phyloP scores from a whole-genome alignment of 2,329 filamentous ascomycete genomes.

The Alternaria arborescens region DNA sequence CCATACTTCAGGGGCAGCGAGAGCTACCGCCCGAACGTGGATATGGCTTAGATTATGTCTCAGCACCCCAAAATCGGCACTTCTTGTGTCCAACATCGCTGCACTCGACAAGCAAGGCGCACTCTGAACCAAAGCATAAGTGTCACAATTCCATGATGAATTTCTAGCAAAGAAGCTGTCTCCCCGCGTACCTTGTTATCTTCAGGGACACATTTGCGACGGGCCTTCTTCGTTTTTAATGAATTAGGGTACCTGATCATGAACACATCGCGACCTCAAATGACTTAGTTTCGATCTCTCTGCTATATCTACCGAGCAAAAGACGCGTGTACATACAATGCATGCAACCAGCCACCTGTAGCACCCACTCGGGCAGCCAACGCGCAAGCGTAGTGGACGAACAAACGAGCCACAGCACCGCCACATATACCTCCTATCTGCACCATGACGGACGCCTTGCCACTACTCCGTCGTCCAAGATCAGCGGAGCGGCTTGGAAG shows the following conservation, averaged over 20 bases:
- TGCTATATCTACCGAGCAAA: neutral
- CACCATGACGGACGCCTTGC: conserved; percentile 7
- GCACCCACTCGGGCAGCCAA: neutral
- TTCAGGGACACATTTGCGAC: neutral
- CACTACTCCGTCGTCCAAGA: conserved; percentile 2
- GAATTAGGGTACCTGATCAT: neutral
- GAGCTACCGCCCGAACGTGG: neutral
- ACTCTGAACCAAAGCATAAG: neutral
- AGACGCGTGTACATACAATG: conserved; percentile 3
- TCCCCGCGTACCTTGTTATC: neutral
- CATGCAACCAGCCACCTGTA: neutral
- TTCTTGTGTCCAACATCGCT: neutral
- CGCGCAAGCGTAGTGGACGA: neutral
- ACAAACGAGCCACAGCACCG: conserved; percentile 4
- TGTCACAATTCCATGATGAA: neutral
- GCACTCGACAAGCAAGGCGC: neutral
- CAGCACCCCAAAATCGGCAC: neutral
- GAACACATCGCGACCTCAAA: neutral
- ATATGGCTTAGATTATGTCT: neutral
- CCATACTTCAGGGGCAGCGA: conserved; percentile 1
- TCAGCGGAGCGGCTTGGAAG: conserved; percentile 6
- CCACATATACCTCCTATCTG: conserved; percentile 1
- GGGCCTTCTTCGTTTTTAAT: neutral
- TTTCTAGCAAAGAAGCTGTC: neutral
- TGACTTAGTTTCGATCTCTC: neutral